These are phyloP conservation scores for Monilinia aucupariae DNA, from an alignment of 2,329 filamentous ascomycete species.

Conservation along the genomic window DNA sequence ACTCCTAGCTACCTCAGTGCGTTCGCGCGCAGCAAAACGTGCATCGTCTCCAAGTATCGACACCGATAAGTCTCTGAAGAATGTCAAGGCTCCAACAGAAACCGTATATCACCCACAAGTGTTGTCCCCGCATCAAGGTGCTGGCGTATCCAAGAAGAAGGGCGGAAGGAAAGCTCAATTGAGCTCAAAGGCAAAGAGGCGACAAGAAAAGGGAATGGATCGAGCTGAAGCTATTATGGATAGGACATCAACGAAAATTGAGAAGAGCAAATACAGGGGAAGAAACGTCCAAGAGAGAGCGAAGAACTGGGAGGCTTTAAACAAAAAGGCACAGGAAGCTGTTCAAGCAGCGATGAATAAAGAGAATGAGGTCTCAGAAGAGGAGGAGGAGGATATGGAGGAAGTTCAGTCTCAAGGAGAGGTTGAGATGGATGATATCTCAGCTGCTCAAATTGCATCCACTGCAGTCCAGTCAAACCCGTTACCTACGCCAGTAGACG, in stretches of 20 bases:
- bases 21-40: slow-evolving; percentile 70
- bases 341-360: slow-evolving; percentile 27
- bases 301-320: slow-evolving; percentile 56
- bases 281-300: slow-evolving; percentile 45
- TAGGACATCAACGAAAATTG: slow-evolving; percentile 51
- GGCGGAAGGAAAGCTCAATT: slow-evolving; percentile 48
- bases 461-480: slow-evolving; percentile 12
- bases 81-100: slow-evolving; percentile 47
- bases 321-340: slow-evolving; percentile 38
- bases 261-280: slow-evolving; percentile 49
- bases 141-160: slow-evolving; percentile 67
- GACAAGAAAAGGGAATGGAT: slow-evolving; percentile 54
- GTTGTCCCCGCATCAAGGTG: slow-evolving; percentile 59
- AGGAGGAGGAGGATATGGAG: slow-evolving; percentile 21
- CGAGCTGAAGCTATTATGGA: slow-evolving; percentile 56
- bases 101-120: slow-evolving; percentile 54
- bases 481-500: slow-evolving; percentile 19
- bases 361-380: slow-evolving; percentile 19
- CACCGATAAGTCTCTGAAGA: slow-evolving; percentile 66
- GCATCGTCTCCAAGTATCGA: slow-evolving; percentile 65
- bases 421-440: slow-evolving; percentile 14
- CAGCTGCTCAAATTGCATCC: slow-evolving; percentile 4
- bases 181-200: slow-evolving; percentile 50
- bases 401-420: slow-evolving; percentile 15
- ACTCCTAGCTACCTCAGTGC: slow-evolving; percentile 48